Evolutionary conservation across 2,329 filamentous ascomycete species (phyloP), one percentile per base, ranked within the genome.

Genomic region (Tolypocladium guangdongense): DNA sequence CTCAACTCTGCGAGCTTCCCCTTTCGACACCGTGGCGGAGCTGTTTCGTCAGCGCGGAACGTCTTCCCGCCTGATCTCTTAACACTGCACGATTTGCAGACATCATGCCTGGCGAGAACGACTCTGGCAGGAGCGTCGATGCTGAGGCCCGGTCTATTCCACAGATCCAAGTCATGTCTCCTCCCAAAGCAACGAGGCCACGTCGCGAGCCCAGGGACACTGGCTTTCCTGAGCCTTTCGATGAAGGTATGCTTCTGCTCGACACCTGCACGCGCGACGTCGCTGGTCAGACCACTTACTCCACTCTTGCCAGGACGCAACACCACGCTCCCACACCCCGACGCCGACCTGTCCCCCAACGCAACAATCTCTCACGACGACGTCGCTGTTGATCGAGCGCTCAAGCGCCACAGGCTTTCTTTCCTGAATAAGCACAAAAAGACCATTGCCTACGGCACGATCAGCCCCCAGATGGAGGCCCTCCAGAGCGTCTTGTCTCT

Each of bases 301-400:
- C 22, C 27, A 20, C 27, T 14, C 16, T 20, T 33, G 18, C 3
- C 55, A 77, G 76, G 66, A 47, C 72, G 76, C 56, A 85, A 83
- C 60, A 86, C 82, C 16, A 82, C 81, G 2, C 70, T 81, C 18
- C 79, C 78, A 22, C 81, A 85, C 56, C 82, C 82, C 24, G 80
- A 83, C 20, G 82, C 82, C 54, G 75, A 83, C 59, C 72, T 79
- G 7, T 77, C 75, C 16, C 75, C 76, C 49, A 74, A 80, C 56
- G 82, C 81, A 46, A 75, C 70, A 60, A 80, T 86, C 55, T 75
- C 74, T 39, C 74, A 77, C 52, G 74, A 78, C 52, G 79, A 83
- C 57, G 66, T 81, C 46, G 70, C 74, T 52, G 66, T 74, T 1
- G 65, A 67, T 27, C 69, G 68, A 49, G 69, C 71, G 35, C 60